A percentile compares a stretch with the other conserved stretches of the same genome.
phyloP scores from a whole-genome alignment of 108 stramenopile genomes.

The Discostella pseudostelligera region DNA sequence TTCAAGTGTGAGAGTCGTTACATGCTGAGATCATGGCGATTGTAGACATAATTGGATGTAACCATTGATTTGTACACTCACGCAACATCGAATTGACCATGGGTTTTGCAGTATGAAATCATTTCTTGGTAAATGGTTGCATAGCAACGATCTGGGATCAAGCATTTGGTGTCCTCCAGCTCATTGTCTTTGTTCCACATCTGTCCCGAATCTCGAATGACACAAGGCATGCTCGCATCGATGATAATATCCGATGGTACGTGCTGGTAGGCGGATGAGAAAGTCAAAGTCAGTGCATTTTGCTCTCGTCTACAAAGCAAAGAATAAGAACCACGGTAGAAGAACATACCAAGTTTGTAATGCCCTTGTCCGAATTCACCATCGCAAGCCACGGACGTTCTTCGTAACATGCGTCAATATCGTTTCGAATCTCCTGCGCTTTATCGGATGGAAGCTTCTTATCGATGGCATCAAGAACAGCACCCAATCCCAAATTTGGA shows the following conservation, averaged over 20 bases:
- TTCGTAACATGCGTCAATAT: conserved; percentile 85
- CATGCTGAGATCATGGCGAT: no score
- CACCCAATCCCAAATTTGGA: conserved; percentile 85
- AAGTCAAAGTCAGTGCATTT: no score
- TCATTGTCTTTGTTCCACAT: conserved; percentile 93
- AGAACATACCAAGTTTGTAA: conserved; percentile 93
- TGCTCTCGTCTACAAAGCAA: no score
- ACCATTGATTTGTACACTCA: no score
- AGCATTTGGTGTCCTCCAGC: conserved; percentile 90
- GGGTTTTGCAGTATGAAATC: conserved; percentile 78
- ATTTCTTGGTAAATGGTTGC: conserved; percentile 92
- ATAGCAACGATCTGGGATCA: conserved; percentile 91
- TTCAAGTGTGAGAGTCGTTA: no score
- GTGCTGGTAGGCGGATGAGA: no score
- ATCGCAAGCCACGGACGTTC: conserved; percentile 91
- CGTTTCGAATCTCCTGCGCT: conserved; percentile 63
- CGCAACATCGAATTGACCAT: conserved; percentile 91
- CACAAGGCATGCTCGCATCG: conserved; percentile 93
- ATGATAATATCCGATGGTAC: conserved; percentile 81
- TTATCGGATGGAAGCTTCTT: conserved; percentile 55
- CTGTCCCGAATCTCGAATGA: conserved; percentile 88
- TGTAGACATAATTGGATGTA: no score
- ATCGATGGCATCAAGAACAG: conserved; percentile 65
- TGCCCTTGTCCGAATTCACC: conserved; percentile 90
- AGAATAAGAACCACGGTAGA: no score